phyloP scores from a whole-genome alignment of 2,329 filamentous ascomycete species.

The Aspergillus aculeatus region DNA sequence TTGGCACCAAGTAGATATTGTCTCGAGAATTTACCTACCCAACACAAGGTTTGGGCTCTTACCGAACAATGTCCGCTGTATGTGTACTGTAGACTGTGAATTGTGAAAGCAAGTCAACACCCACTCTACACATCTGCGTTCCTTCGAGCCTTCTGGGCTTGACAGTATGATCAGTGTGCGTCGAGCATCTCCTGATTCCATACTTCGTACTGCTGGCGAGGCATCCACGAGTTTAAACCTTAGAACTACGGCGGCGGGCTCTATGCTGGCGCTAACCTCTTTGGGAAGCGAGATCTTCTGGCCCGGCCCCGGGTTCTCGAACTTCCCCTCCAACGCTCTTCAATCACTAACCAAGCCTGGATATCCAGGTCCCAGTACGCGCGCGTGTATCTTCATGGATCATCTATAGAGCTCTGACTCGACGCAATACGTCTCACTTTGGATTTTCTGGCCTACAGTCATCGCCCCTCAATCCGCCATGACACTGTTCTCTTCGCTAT shows the following conservation, averaged over 20 bases:
- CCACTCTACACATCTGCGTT: neutral
- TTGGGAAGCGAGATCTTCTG: neutral
- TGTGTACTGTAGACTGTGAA: neutral
- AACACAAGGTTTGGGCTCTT: neutral
- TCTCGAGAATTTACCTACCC: neutral
- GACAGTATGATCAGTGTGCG: neutral
- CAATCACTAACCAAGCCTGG: neutral
- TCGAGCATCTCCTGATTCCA: neutral
- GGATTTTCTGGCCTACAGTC: neutral
- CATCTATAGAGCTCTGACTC: neutral
- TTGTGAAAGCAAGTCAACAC: neutral
- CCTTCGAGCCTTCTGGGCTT: neutral
- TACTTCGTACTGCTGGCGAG: neutral
- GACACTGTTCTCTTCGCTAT: slow-evolving; percentile 45
- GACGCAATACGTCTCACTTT: neutral
- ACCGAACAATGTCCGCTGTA: neutral
- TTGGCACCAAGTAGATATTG: neutral
- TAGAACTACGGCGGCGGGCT: neutral
- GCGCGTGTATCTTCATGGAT: neutral
- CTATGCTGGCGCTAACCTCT: neutral
- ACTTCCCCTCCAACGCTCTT: neutral
- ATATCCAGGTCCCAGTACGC: neutral
- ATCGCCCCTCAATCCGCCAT: slow-evolving; percentile 15
- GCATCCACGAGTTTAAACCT: neutral
- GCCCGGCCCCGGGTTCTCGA: neutral